Conservation (phyloP, 495 filamentous ascomycete species). For the Usnea hakonensis region DNA sequence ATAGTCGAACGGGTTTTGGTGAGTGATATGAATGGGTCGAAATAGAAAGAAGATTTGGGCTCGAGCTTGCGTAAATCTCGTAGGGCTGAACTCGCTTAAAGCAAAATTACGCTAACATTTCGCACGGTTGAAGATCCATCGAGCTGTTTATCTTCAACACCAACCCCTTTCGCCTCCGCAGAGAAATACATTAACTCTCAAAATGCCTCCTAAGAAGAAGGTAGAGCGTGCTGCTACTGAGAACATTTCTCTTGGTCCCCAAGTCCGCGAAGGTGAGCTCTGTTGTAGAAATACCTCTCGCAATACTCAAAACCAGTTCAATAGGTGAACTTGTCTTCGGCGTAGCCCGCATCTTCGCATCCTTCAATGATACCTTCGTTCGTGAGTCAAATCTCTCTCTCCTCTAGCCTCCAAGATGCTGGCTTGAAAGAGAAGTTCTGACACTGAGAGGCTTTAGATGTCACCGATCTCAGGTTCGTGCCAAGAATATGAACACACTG, state of each 20-base stretch:
- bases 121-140: not conserved
- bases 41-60: not conserved
- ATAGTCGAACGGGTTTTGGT: not conserved
- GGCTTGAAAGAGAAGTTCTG: not conserved
- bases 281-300: not conserved
- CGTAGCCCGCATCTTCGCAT: slow-evolving; percentile 98
- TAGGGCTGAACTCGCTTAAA: not conserved
- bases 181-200: slow-evolving; percentile 28
- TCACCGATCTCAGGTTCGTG: slow-evolving; percentile 95
- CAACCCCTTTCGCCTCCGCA: slow-evolving; percentile 34
- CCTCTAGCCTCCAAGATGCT: not conserved
- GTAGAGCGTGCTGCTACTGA: slow-evolving; percentile 68
- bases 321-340: slow-evolving; percentile 96
- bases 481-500: slow-evolving; percentile 14
- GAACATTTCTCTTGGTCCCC: slow-evolving; percentile 97
- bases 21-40: not conserved
- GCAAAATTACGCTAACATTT: not conserved
- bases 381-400: slow-evolving; percentile 25
- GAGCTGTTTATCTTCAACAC: slow-evolving; percentile 33
- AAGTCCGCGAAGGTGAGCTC: slow-evolving; percentile 73
- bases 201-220: slow-evolving; percentile 80
- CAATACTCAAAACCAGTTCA: slow-evolving; percentile 1
- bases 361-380: slow-evolving; percentile 98
- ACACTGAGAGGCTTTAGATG: slow-evolving; percentile 37
- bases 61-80: too few species aligned